Percentiles rank a stretch among this genome's conserved stretches.
phyloP scores from a whole-genome alignment of 495 filamentous ascomycete genomes.

The Penicillium antarcticum region DNA sequence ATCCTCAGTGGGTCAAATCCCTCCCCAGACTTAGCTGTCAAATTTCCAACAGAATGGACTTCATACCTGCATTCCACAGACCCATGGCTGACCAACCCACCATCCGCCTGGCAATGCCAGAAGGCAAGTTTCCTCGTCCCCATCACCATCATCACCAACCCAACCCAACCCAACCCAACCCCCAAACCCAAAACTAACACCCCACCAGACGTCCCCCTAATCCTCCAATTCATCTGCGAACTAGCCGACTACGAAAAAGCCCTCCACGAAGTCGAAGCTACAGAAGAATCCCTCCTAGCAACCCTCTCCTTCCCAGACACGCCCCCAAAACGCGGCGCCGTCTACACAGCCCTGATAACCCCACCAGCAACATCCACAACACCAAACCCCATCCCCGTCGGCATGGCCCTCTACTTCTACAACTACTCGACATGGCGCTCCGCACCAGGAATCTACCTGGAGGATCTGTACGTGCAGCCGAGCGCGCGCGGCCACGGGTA shows the following conservation, averaged over 20 bases:
- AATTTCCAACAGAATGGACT: constrained; percentile 5
- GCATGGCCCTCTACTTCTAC: constrained; percentile 66
- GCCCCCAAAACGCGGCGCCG: constrained; percentile 35
- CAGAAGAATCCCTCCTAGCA: constrained; percentile 61
- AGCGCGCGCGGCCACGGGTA: constrained; percentile 71
- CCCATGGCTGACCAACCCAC: constrained; percentile 38
- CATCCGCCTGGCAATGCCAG: constrained; percentile 47
- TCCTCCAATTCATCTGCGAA: constrained; percentile 81
- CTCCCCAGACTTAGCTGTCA: neutral
- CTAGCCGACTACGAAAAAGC: constrained; percentile 81
- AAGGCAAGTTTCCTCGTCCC: constrained; percentile 24
- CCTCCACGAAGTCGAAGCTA: constrained; percentile 73
- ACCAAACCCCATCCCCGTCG: constrained; percentile 40
- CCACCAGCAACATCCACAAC: constrained; percentile 26
- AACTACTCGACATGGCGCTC: constrained; percentile 85
- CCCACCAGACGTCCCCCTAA: constrained; percentile 72
- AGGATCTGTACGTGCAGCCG: constrained; percentile 83
- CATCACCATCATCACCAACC: neutral
- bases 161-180: neutral
- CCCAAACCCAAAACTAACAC: constrained; percentile 1
- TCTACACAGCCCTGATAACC: constrained; percentile 43
- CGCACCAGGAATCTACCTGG: constrained; percentile 85
- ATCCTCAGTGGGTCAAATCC: too few relatives aligned
- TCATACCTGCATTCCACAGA: neutral
- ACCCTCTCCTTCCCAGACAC: constrained; percentile 74